Conservation (phyloP, 202 grass and related monocot genomes). For the Thinopyrum obtusiflorum region DNA sequence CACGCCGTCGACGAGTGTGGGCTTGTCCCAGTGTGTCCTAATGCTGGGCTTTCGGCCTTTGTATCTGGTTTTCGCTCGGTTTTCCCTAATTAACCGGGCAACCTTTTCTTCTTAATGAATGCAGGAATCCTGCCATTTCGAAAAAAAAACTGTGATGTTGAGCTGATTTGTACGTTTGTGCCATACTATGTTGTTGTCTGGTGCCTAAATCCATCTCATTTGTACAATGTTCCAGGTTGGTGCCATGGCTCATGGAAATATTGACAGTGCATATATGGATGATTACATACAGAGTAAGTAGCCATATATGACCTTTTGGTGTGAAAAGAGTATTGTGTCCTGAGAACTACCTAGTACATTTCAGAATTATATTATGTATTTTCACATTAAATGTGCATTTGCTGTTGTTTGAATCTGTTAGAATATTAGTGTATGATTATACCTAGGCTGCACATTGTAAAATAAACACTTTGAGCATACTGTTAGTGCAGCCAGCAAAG, state of each 20-base stretch:
- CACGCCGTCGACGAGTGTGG: too few species aligned
- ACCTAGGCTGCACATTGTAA: neutral
- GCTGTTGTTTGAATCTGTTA: neutral
- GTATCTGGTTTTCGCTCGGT: too few species aligned
- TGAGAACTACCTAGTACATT: neutral
- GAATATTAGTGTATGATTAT: neutral
- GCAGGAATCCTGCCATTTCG: too few species aligned
- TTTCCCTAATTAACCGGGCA: too few species aligned
- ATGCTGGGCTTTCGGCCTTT: too few species aligned
- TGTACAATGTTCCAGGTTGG: conserved; percentile 62
- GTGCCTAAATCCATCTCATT: neutral
- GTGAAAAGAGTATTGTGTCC: neutral
- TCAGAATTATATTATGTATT: neutral
- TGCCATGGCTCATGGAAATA: conserved; percentile 93
- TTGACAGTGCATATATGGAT: conserved; percentile 69
- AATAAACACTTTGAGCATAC: neutral
- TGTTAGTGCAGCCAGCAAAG: neutral
- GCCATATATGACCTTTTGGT: neutral
- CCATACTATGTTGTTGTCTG: neutral
- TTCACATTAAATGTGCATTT: neutral
- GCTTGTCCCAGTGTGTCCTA: too few species aligned
- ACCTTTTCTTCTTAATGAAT: too few species aligned
- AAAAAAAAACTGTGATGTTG: too few species aligned
- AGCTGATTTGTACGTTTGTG: neutral
- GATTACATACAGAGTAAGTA: conserved; percentile 89